Evolutionary conservation across 345 rosid species (phyloP), one percentile per base, ranked within the genome.

Genomic region (Rhodamnia argentea): DNA sequence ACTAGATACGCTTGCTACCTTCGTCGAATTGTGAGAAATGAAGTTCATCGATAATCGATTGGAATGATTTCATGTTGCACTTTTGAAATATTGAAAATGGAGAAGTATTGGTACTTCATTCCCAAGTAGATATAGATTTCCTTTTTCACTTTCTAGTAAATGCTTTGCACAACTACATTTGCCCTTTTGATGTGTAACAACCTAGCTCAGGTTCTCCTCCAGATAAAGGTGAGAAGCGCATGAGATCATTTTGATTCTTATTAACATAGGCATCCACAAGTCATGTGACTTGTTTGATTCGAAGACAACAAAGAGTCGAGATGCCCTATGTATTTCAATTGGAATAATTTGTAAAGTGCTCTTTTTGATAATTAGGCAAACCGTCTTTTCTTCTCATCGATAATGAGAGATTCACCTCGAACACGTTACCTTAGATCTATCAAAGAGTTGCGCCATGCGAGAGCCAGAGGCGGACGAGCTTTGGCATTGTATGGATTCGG

Each of bases 351-450:
- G 40, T 0, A 29, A 62, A 27, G 40, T 7, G 42, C 23, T 62
- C 0, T 16, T 27, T 27, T 10, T 3, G 11, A 60, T n/a, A 13
- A 13, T 13, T 4, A 1, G 40, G 9, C 14, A 13, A 2, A 29
- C 15, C 75, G 0, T 62, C 42, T 62, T 22, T 60, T 16, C 76
- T 62, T 62, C 23, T 62, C 1, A 7, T 29, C 5, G 7, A 29
- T 7, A 60, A 29, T 1, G 3, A 62, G 42, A 27, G 26, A 58
- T 58, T 58, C 18, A n/a, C 37, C 2, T 0, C 13, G 18, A 13
- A 7, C 1, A 0, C 0, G 70, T 11, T 11, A 27, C 70, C 9
- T 1, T 1, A 2, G 70, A 59, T 29, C 15, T 5, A n/a, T n/a
- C 5, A 8, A 59, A 59, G 18, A 59, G 32, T n/a, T 6, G 7